Base-by-base conservation (phyloP, 225 moss, liverwort and hornwort genomes). In the Anthoceros angustus region DNA sequence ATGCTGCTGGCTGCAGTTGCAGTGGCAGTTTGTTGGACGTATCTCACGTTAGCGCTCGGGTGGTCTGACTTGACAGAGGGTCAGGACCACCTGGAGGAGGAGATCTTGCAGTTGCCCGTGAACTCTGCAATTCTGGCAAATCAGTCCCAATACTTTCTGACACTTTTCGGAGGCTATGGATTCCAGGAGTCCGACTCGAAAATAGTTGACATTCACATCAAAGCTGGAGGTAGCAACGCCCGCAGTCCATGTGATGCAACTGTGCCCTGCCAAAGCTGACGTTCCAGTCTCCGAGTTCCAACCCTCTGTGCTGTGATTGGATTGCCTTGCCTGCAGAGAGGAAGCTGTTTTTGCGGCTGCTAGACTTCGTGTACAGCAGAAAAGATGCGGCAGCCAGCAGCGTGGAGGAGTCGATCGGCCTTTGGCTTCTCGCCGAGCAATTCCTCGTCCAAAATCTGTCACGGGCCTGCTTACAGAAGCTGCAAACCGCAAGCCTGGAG, bases 71-170 rank as follows among this genome's bases (percentile, higher is more conserved):
- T 32, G 32, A 32, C 14, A 39, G 42, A 67, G 23, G 25, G 41
- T 2, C 1, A 10, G 12, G 40, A 25, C 23, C 12, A 15, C n/a
- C 5, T 6, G 21, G 63, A 63, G 43, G 43, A 41, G 20, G 63
- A 70, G 42, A 70, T 64, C 39, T 4, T 70, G 16, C 42, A 64
- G 41, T 15, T 69, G 5, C 69, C 69, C 11, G 69, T 70, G 25
- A 70, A 70, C n/a, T 70, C 70, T 40, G 70, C 64, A 5, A 70
- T 70, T 20, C 24, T 70, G 46, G 70, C 70, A 25, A 70, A 70
- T 26, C 62, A 70, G 63, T 70, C 70, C 12, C 23, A 23, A 7
- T 70, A 41, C 38, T 70, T 70, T 26, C 63, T 63, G 7, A 42
- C 23, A 26, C 63, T 70, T 1, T 70, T 70, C 32, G 70, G 63